A percentile compares a stretch with the other conserved stretches of the same genome.
Conservation (phyloP, 805 yeast genomes). For the Candida takata region DNA sequence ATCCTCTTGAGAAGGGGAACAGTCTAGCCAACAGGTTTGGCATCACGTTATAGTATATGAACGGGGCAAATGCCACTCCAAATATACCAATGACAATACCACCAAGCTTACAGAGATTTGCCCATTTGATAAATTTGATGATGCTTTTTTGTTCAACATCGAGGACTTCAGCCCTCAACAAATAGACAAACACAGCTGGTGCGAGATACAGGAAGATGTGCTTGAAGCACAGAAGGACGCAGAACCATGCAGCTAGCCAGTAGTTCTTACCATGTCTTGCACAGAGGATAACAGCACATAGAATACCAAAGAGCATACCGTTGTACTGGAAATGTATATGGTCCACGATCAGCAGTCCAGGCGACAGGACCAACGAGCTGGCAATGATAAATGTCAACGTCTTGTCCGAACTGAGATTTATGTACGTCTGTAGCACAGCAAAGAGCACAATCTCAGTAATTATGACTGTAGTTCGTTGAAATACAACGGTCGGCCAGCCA, state of each 20-base stretch:
- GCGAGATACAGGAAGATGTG: slow-evolving; percentile 91
- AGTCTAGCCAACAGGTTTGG: slow-evolving; percentile 62
- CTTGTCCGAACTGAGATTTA: slow-evolving; percentile 39
- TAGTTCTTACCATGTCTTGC: slow-evolving; percentile 55
- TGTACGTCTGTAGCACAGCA: slow-evolving; percentile 62
- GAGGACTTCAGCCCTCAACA: slow-evolving; percentile 66
- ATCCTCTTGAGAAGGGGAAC: slow-evolving; percentile 91
- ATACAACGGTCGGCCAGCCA: slow-evolving; percentile 73
- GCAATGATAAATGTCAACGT: slow-evolving; percentile 63
- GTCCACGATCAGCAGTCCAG: slow-evolving; percentile 85
- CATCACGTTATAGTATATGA: slow-evolving; percentile 46
- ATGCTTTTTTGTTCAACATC: slow-evolving; percentile 28
- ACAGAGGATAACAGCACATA: slow-evolving; percentile 65
- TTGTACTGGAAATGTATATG: slow-evolving; percentile 97
- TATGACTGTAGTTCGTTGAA: slow-evolving; percentile 79
- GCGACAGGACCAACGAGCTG: slow-evolving; percentile 75
- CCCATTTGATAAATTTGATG: slow-evolving; percentile 42
- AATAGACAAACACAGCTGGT: slow-evolving; percentile 82
- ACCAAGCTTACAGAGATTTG: slow-evolving; percentile 54
- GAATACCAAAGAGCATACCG: slow-evolving; percentile 83
- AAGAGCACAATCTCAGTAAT: slow-evolving; percentile 67
- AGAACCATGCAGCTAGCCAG: slow-evolving; percentile 60
- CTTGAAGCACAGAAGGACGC: slow-evolving; percentile 81
- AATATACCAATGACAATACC: slow-evolving; percentile 56
- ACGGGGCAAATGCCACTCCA: slow-evolving; percentile 70